Conservation (phyloP, 352 stramenopile species). For the Phytophthora cryptogea region DNA sequence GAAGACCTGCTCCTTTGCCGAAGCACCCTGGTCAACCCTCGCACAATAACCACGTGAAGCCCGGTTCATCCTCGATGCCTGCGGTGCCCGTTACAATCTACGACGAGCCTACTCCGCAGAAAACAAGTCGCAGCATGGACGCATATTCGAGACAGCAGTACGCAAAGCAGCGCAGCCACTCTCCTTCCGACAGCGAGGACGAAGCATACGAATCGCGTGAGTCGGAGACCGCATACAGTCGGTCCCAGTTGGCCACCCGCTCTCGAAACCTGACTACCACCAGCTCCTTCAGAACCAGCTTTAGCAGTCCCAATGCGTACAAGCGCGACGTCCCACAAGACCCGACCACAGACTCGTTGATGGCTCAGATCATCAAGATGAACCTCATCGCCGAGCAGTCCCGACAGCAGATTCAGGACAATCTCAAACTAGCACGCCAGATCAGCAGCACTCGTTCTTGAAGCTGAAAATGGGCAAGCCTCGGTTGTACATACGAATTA, state of each 20-base stretch:
- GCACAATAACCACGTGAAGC: conserved; percentile 22
- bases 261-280: conserved; percentile 6
- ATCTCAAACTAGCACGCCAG: conserved; percentile 58
- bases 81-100: conserved; percentile 32
- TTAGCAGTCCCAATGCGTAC: conserved; percentile 16
- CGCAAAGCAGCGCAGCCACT: conserved; percentile 16
- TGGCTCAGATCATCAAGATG: conserved; percentile 77
- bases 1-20: conserved; percentile 13
- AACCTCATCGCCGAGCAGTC: conserved; percentile 77
- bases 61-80: conserved; percentile 30
- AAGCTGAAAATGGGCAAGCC: conserved; percentile 24
- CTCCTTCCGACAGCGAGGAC: conserved; percentile 11
- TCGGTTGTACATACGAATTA: conserved; percentile 24
- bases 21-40: conserved; percentile 22
- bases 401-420: conserved; percentile 61
- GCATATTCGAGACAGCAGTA: conserved; percentile 7
- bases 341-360: conserved; percentile 55
- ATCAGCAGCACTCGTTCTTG: conserved; percentile 32
- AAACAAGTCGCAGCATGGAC: conserved; percentile 31
- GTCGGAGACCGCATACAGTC: conserved; percentile 32
- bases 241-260: conserved; percentile 14
- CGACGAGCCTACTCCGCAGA: conserved; percentile 14
- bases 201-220: conserved; percentile 29
- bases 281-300: conserved; percentile 18
- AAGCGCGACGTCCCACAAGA: conserved; percentile 12